These are phyloP conservation scores for Karstenula rhodostoma DNA, from an alignment of 2,329 filamentous ascomycete genomes.

Conservation along the genomic window DNA sequence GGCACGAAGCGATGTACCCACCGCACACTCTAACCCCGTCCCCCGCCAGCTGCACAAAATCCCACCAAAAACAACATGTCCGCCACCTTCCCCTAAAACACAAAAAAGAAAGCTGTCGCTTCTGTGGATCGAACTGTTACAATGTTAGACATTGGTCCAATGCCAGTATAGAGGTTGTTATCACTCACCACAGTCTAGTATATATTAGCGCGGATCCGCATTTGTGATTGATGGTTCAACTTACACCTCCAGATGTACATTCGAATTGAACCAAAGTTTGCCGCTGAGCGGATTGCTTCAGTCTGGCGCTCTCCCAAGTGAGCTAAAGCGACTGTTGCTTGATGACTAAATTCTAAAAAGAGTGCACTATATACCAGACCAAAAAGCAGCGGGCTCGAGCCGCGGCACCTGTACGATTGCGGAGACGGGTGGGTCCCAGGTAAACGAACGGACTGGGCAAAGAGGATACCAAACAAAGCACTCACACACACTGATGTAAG, in stretches of 20 bases:
- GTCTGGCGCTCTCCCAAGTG: conserved; percentile 16
- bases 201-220: background rate
- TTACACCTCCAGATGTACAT: conserved; percentile 12
- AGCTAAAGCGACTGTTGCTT: conserved; percentile 14
- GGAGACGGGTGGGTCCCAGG: no score
- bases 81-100: conserved; percentile 42
- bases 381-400: background rate
- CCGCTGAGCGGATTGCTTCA: conserved; percentile 8
- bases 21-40: background rate
- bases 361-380: background rate
- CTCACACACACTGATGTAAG: background rate
- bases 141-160: no score
- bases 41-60: background rate
- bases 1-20: background rate
- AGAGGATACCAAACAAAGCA: no score
- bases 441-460: no score
- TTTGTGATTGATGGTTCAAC: no score
- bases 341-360: background rate
- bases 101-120: conserved; percentile 16
- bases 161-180: no score
- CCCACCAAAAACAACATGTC: background rate
- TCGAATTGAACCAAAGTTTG: conserved; percentile 13
- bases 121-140: conserved; percentile 16
- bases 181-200: background rate
- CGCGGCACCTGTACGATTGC: no score